phyloP scores from a whole-genome alignment of 805 yeast species.

The Ogataea glucozyma region DNA sequence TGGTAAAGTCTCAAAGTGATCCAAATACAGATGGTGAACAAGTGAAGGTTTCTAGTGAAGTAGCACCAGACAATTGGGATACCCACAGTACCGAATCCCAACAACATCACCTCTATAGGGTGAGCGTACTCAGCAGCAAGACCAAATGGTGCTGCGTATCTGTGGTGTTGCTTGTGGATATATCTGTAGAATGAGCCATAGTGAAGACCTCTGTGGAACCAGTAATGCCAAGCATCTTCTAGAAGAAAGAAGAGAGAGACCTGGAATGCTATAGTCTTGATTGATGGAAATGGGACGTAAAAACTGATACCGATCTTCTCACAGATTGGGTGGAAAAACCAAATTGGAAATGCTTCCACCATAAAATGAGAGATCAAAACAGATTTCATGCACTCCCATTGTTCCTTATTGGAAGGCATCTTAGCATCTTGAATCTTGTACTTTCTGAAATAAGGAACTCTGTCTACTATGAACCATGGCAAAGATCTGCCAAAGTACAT shows the following conservation, averaged over 20 bases:
- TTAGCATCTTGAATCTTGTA: constrained; percentile 90
- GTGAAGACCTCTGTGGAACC: constrained; percentile 91
- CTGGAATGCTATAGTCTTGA: constrained; percentile 60
- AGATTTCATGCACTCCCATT: constrained; percentile 86
- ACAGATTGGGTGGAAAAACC: constrained; percentile 96
- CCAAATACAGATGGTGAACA: constrained; percentile 90
- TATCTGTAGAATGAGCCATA: constrained; percentile 85
- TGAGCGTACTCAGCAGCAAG: constrained; percentile 97
- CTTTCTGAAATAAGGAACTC: constrained; percentile 78
- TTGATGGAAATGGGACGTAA: constrained; percentile 82
- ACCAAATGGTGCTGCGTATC: constrained; percentile 98
- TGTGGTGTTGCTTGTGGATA: constrained; percentile 96
- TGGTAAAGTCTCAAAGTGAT: constrained; percentile 85
- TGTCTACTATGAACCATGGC: constrained; percentile 90
- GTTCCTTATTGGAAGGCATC: constrained; percentile 78
- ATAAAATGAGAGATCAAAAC: constrained; percentile 85
- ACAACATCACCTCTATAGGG: constrained; percentile 85
- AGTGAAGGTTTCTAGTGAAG: constrained; percentile 73
- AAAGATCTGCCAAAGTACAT: constrained; percentile 89
- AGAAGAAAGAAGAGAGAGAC: constrained; percentile 74
- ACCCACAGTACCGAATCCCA: constrained; percentile 96
- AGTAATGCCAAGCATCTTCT: constrained; percentile 97
- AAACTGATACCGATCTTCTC: constrained; percentile 73
- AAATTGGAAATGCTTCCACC: constrained; percentile 94
- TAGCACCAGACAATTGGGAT: constrained; percentile 85